Evolutionary conservation across 2,329 filamentous ascomycete species (phyloP).

Genomic region (Fonsecaea monophora): DNA sequence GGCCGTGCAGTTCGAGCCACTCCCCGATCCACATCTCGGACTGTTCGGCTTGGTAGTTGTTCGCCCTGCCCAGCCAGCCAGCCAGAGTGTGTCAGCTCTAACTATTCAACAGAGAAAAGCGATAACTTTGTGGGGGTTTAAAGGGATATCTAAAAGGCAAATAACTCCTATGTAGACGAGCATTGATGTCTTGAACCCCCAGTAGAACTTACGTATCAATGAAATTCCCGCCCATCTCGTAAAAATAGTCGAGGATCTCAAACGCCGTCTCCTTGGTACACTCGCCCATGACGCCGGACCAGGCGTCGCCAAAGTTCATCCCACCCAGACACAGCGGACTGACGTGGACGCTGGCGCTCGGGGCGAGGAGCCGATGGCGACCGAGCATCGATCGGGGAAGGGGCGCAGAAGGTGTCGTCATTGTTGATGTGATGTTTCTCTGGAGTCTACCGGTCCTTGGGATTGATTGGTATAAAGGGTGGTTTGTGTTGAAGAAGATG

Average conservation of each 20-base stretch:
- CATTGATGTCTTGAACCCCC: not conserved
- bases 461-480: not conserved
- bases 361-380: conserved; percentile 60
- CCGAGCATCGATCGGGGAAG: conserved; percentile 53
- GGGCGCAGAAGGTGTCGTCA: conserved; percentile 40
- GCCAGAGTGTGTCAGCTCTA: not conserved
- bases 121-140: not conserved
- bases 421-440: conserved; percentile 4
- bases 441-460: not conserved
- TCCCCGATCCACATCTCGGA: conserved; percentile 59
- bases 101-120: not conserved
- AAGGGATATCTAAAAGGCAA: too few relatives aligned
- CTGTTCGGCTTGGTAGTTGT: conserved; percentile 52
- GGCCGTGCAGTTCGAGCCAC: conserved; percentile 56
- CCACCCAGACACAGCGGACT: conserved; percentile 61
- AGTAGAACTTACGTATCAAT: conserved; percentile 52
- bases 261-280: conserved; percentile 55
- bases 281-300: conserved; percentile 46
- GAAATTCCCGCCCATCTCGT: conserved; percentile 58
- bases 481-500: not conserved
- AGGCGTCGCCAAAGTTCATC: conserved; percentile 63
- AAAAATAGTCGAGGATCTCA: conserved; percentile 57
- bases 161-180: not conserved
- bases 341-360: conserved; percentile 59
- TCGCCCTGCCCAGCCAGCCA: conserved; percentile 43